Evolutionary conservation across 2,329 filamentous ascomycete genomes (phyloP), one percentile per base, ranked within the genome.

Genomic region (Botrytis elliptica): DNA sequence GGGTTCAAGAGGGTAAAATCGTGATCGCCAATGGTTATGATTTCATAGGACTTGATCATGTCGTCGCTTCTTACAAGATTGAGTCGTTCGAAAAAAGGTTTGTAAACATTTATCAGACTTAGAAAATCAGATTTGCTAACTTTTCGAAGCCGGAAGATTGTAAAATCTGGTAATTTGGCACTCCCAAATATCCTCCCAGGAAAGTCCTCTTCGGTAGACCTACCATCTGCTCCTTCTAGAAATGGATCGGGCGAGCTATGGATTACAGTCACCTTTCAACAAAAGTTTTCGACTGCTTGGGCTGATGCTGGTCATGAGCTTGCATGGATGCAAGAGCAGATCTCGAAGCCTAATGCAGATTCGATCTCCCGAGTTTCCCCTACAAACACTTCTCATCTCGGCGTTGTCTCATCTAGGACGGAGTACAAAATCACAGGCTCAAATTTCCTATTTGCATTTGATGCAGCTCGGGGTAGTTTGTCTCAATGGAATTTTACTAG

Each of bases 291-390:
- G 7, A 84, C 85, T 0, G 75, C 81, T 0, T 91, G 89, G 89
- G 85, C 86, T 46, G 78, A 85, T 0, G 78, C 82, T 1, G 84
- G 86, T 0, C 86, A 90, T 74, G 87, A 88, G 75, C 81, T 90
- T 38, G 87, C 88, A 5, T 89, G 87, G 85, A 83, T 82, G 65
- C 87, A 90, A 74, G 33, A 59, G 52, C 42, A 76, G 76, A 22
- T 77, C 76, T 33, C 73, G 75, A 60, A 71, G 75, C 63, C 65
- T 42, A 67, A 10, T 29, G 4, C 44, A n/a, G 29, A 46, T n/a
- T n/a, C 18, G 10, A 33, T 72, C 33, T 74, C 67, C n/a, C 63
- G 3, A 75, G 75, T 6, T 75, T 82, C 6, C 64, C 76, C 64
- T 74, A 77, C 38, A 36, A 72, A 74, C 46, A 67, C 71, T 52